Evolutionary conservation across 371 early-diverging fungal genomes (phyloP), one percentile per base, ranked within the genome.

Genomic region (Zychaea mexicana): DNA sequence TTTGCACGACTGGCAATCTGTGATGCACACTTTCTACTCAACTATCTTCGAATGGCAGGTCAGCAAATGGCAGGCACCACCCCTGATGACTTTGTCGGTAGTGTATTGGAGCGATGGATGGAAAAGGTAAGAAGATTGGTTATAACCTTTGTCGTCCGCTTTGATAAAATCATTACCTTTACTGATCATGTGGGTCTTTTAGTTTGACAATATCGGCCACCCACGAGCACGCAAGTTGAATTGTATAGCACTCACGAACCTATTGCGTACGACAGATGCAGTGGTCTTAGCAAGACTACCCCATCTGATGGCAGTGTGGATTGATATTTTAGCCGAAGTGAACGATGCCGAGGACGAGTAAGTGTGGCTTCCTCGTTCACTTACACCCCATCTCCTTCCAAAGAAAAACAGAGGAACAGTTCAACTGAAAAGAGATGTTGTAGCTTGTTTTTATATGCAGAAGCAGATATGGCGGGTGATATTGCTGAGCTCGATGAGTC

Each of bases 151-250:
- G n/a, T n/a, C n/a, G n/a, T n/a, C n/a, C n/a, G n/a, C n/a, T n/a
- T n/a, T n/a, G n/a, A n/a, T n/a, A n/a, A n/a, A n/a, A n/a, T n/a
- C 7, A 7, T 42, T 15, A 0, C 5, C 42, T 42, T 17, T 42
- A 6, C 42, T 5, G 13, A 42, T n/a, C 42, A 42, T 42, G 42
- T 36, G 36, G 36, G 36, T 36, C 15, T n/a, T 47, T 36, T 66
- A 92, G 90, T 90, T 89, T 78, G 94, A 94, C 65, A 87, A 85
- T 52, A 79, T 92, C 31, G 86, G 90, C 1, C 90, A 92, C 61
- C 78, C 88, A 30, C 87, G 88, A 62, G 81, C 87, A 57, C 80
- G 91, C 30, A 92, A 92, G 68, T 74, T 94, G 55, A 83, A 84
- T 38, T 90, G 90, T 7, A 79, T 94, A 76, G 92, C 86, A 0